Evolutionary conservation across 306 rosid genomes (phyloP).

Genomic region (Delonix regia): DNA sequence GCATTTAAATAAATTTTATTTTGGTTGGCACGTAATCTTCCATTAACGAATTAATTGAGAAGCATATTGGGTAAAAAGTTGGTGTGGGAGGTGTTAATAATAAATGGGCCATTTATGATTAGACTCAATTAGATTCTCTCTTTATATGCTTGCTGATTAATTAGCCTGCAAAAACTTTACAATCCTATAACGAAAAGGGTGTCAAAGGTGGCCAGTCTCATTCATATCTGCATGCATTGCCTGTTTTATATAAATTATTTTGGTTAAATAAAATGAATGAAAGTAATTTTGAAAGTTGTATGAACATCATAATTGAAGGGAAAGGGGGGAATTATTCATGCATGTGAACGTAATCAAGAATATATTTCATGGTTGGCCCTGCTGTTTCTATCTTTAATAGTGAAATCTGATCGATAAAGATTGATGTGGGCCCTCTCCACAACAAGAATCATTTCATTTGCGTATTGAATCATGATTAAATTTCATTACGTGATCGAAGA

Average conservation of each 20-base stretch:
- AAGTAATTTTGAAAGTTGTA: not conserved
- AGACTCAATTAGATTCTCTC: constrained; percentile 17
- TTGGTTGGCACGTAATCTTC: not conserved
- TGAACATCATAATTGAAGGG: constrained; percentile 44
- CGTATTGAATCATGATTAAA: constrained; percentile 28
- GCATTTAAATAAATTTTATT: not conserved
- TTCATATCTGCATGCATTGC: constrained; percentile 22
- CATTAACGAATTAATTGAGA: not conserved
- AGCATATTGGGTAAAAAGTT: not conserved
- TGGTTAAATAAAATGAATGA: not conserved
- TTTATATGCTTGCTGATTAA: not conserved
- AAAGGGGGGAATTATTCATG: constrained; percentile 28
- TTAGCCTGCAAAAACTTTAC: constrained; percentile 14
- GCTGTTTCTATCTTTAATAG: constrained; percentile 13
- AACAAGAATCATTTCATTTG: not conserved
- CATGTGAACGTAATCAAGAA: constrained; percentile 47
- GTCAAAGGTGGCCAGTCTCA: constrained; percentile 21
- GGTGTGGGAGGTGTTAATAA: not conserved
- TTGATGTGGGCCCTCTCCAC: constrained; percentile 42
- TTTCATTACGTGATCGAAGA: constrained; percentile 7
- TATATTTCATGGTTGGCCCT: constrained; percentile 29
- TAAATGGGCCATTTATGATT: not conserved
- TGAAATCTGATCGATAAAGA: constrained; percentile 28
- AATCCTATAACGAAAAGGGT: constrained; percentile 13
- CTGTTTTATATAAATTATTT: not conserved